phyloP scores from a whole-genome alignment of 805 yeast species.

The Metschnikowia bowlesiae region DNA sequence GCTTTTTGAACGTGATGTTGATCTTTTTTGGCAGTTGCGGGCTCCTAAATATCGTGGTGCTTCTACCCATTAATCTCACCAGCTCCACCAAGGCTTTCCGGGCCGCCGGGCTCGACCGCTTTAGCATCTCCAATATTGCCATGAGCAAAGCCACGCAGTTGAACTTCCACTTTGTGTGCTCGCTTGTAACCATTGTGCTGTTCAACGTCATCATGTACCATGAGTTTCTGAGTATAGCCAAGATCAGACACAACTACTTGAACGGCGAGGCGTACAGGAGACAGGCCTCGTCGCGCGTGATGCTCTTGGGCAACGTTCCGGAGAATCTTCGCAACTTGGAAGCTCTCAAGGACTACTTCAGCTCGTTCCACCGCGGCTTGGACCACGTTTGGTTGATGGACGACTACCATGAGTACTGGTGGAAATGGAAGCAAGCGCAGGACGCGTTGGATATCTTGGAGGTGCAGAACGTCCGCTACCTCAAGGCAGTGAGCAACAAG shows the following conservation, averaged over 20 bases:
- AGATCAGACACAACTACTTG: slow-evolving; percentile 44
- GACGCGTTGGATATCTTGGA: slow-evolving; percentile 30
- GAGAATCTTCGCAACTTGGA: slow-evolving; percentile 21
- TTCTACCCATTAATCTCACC: slow-evolving; percentile 59
- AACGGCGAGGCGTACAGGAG: slow-evolving; percentile 22
- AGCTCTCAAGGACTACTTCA: slow-evolving; percentile 25
- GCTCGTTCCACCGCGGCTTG: slow-evolving; percentile 50
- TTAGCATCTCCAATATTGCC: slow-evolving; percentile 70
- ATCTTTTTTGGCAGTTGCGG: slow-evolving; percentile 52
- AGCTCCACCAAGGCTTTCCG: slow-evolving; percentile 28
- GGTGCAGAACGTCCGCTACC: slow-evolving; percentile 5
- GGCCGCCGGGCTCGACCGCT: slow-evolving; percentile 55
- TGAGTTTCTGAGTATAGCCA: slow-evolving; percentile 53
- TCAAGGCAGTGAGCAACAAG: neutral
- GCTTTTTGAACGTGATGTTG: slow-evolving; percentile 53
- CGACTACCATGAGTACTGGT: slow-evolving; percentile 21
- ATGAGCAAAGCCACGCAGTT: slow-evolving; percentile 45
- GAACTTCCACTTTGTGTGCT: slow-evolving; percentile 59
- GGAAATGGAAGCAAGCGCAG: slow-evolving; percentile 19
- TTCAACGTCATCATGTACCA: slow-evolving; percentile 52
- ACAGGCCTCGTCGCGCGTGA: slow-evolving; percentile 25
- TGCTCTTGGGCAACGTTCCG: slow-evolving; percentile 49
- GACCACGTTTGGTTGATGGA: slow-evolving; percentile 56
- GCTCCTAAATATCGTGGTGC: slow-evolving; percentile 49
- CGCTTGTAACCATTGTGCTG: slow-evolving; percentile 49